phyloP scores from a whole-genome alignment of 352 stramenopile genomes.

The Phytophthora multivora region DNA sequence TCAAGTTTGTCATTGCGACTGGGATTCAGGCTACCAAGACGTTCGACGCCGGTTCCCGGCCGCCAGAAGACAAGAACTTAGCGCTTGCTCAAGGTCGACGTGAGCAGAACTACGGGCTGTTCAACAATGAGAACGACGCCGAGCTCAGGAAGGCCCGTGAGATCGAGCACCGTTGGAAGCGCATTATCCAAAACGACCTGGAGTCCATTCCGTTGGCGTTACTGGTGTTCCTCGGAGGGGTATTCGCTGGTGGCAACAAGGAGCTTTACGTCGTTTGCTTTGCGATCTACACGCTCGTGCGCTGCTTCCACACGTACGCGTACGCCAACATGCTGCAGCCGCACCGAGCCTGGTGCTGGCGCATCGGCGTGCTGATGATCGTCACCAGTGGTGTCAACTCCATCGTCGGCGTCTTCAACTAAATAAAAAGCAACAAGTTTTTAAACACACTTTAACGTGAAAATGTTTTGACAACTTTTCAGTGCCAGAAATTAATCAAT shows the following conservation, averaged over 20 bases:
- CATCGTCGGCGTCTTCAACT: slow-evolving; percentile 40
- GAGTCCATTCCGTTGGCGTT: slow-evolving; percentile 52
- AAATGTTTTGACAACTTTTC: too few species aligned
- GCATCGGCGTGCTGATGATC: slow-evolving; percentile 49
- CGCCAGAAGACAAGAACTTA: slow-evolving; percentile 45
- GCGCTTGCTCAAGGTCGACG: slow-evolving; percentile 34
- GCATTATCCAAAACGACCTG: slow-evolving; percentile 55
- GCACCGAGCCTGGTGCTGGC: slow-evolving; percentile 57
- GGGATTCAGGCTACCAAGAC: slow-evolving; percentile 45
- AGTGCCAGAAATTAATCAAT: slow-evolving; percentile 3
- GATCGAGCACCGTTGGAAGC: slow-evolving; percentile 49
- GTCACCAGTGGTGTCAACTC: slow-evolving; percentile 42
- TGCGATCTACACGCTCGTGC: slow-evolving; percentile 43
- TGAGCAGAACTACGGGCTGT: slow-evolving; percentile 43
- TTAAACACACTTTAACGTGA: too few species aligned
- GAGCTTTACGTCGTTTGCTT: slow-evolving; percentile 28
- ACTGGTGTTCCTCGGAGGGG: slow-evolving; percentile 34
- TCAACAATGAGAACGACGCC: slow-evolving; percentile 24
- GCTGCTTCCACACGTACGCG: slow-evolving; percentile 52
- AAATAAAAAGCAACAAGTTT: too few species aligned
- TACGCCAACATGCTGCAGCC: slow-evolving; percentile 60
- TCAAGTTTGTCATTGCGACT: slow-evolving; percentile 44
- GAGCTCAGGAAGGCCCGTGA: slow-evolving; percentile 32
- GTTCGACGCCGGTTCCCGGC: slow-evolving; percentile 38
- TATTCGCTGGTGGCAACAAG: slow-evolving; percentile 40